Evolutionary conservation across 179 eudicot genomes (phyloP).

Genomic region (Heliamphora pulchella): DNA sequence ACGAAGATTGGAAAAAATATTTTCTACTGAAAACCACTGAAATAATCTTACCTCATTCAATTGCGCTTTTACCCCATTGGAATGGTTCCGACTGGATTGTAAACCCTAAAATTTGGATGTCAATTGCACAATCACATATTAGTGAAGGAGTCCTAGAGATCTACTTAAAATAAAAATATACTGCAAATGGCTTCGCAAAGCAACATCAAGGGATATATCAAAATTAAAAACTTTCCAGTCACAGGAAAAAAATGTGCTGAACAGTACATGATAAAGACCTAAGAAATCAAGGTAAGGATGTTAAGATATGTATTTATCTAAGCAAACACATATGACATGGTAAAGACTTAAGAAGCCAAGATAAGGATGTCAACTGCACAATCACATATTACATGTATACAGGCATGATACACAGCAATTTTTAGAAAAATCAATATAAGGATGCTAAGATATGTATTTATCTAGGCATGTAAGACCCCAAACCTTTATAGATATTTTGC

Average conservation of each 20-base stretch:
- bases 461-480: too few species aligned
- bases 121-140: neutral
- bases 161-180: neutral
- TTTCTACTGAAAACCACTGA: slow-evolving; percentile 19
- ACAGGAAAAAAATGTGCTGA: neutral
- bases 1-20: slow-evolving; percentile 17
- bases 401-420: too few species aligned
- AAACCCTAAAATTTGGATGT: slow-evolving; percentile 27
- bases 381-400: too few species aligned
- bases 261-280: too few species aligned
- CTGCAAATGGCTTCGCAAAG: neutral
- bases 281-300: too few species aligned
- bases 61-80: slow-evolving; percentile 38
- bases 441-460: too few species aligned
- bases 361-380: too few species aligned
- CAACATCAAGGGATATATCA: neutral
- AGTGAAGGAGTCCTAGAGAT: neutral
- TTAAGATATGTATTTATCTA: too few species aligned
- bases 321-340: too few species aligned
- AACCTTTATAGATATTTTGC: too few species aligned
- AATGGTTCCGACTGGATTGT: slow-evolving; percentile 34
- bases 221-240: neutral
- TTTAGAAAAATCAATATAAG: too few species aligned
- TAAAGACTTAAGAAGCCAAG: too few species aligned
- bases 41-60: slow-evolving; percentile 53